Evolutionary conservation across 495 filamentous ascomycete genomes (phyloP).

Genomic region (Entonaema liquescens): DNA sequence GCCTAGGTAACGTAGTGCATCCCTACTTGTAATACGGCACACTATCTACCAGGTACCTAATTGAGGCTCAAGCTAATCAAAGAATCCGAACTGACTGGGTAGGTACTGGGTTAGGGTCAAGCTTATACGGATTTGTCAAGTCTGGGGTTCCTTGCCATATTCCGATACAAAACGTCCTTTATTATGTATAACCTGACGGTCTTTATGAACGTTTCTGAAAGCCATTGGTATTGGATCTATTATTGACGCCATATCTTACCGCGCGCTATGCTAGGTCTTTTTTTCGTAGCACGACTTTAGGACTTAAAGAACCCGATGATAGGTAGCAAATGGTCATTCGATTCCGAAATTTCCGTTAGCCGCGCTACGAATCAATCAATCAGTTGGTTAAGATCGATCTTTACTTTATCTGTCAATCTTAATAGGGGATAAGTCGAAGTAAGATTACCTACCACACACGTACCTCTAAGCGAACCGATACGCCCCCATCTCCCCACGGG

Average conservation of each 20-base stretch:
- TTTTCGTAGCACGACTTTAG: not conserved
- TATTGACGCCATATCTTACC: slow-evolving; percentile 21
- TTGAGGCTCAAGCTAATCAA: slow-evolving; percentile 35
- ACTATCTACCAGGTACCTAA: not conserved
- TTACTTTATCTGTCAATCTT: slow-evolving; percentile 24
- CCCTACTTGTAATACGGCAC: not conserved
- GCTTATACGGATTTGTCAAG: slow-evolving; percentile 6
- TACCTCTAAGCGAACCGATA: slow-evolving; percentile 32
- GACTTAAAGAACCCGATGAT: not conserved
- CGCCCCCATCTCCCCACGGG: slow-evolving; percentile 15
- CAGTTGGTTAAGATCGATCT: slow-evolving; percentile 28
- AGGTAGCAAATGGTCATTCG: slow-evolving; percentile 1
- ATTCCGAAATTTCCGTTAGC: slow-evolving; percentile 26
- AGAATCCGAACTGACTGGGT: not conserved
- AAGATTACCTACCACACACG: slow-evolving; percentile 33
- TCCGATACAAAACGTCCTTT: not conserved
- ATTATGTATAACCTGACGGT: not conserved
- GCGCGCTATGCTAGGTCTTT: slow-evolving; percentile 18
- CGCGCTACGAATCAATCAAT: slow-evolving; percentile 27
- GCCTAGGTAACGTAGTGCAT: slow-evolving; percentile 3
- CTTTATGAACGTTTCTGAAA: not conserved
- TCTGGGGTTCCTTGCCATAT: slow-evolving; percentile 8
- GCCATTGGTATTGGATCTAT: not conserved
- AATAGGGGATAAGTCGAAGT: slow-evolving; percentile 29
- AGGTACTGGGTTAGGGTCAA: slow-evolving; percentile 16